Base-by-base conservation (phyloP, 75 land plant genomes). In the Cunninghamia lanceolata region DNA sequence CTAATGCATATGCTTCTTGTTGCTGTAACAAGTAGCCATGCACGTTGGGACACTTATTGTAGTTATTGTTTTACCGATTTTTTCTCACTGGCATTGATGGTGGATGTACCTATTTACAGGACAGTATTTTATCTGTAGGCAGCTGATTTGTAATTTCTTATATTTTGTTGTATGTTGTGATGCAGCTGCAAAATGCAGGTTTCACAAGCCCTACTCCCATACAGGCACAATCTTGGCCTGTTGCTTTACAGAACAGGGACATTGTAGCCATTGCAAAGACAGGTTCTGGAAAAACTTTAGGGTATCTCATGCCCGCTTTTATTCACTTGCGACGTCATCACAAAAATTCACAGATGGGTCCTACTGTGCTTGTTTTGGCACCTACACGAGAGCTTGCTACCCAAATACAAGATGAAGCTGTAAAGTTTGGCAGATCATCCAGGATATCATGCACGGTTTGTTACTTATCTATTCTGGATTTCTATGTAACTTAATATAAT, bases 241-340 rank as follows among this genome's bases (percentile, higher is more conserved):
- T 95, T 86, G 96, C 94, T 76, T 82, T 95, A 21, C 88, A 90
- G 74, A 86, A 87, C 66, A 91, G 91, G 52, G 96, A 95, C 75
- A 90, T 94, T 53, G 94, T 95, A 13, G 96, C 96, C 30, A 85
- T 95, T 88, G 96, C 96, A 17, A 95, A 94, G 87, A 95, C 96
- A 28, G 96, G 96, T 34, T 95, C 96, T 17, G 96, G 99, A 81
- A 97, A 97, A 85, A 97, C 99, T 0, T 78, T 95, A 59, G 99
- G 99, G 4, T 96, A 96, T 86, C 80, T 94, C 30, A 66, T 94
- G 74, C 91, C 95, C 39, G 96, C 93, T 7, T 91, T 95, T 86
- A 78, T 91, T 82, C 96, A 93, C 77, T 88, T 93, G 36, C 91
- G 91, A 85, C 91, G 86, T 28, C 46, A 25, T 28, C 83, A 76